These are phyloP conservation scores for Exophiala dermatitidis DNA, from an alignment of 2,329 filamentous ascomycete genomes.

Conservation along the genomic window DNA sequence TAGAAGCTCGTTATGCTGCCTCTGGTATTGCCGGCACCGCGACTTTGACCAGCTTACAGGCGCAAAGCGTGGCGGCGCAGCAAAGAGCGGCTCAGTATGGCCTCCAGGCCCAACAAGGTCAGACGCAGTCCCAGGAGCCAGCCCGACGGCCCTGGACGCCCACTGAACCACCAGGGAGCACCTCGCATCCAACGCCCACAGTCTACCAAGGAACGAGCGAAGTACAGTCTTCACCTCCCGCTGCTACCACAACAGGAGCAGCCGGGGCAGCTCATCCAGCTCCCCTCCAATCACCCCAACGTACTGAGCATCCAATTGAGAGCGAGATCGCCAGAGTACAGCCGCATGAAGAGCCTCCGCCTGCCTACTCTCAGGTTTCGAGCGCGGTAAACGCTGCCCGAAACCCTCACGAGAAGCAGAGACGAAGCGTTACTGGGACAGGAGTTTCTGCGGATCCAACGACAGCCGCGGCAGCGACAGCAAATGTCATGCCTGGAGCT, in stretches of 20 bases:
- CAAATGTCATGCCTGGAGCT: constrained; percentile 25
- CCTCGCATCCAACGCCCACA: constrained; percentile 81
- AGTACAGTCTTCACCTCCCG: constrained; percentile 45
- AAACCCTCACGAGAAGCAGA: constrained; percentile 71
- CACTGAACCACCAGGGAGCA: constrained; percentile 77
- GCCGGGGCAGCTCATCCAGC: constrained; percentile 34
- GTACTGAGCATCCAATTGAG: constrained; percentile 65
- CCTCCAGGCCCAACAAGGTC: constrained; percentile 42
- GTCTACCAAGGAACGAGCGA: constrained; percentile 82
- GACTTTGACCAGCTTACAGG: constrained; percentile 72
- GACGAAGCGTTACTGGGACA: constrained; percentile 34
- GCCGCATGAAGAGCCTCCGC: constrained; percentile 61
- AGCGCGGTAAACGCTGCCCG: constrained; percentile 44
- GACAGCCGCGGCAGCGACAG: constrained; percentile 18
- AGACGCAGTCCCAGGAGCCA: constrained; percentile 31
- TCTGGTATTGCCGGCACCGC: constrained; percentile 82
- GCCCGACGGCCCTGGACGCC: constrained; percentile 79
- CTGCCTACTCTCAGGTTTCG: constrained; percentile 81
- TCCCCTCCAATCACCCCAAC: constrained; percentile 23
- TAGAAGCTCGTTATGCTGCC: constrained; percentile 85
- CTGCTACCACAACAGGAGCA: constrained; percentile 34
- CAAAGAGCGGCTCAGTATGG: constrained; percentile 65
- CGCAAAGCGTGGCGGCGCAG: constrained; percentile 73
- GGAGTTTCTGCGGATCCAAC: constrained; percentile 22
- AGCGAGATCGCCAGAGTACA: constrained; percentile 80